Base-by-base conservation (phyloP, 2,329 filamentous ascomycete species). In the Xylariales sp. region DNA sequence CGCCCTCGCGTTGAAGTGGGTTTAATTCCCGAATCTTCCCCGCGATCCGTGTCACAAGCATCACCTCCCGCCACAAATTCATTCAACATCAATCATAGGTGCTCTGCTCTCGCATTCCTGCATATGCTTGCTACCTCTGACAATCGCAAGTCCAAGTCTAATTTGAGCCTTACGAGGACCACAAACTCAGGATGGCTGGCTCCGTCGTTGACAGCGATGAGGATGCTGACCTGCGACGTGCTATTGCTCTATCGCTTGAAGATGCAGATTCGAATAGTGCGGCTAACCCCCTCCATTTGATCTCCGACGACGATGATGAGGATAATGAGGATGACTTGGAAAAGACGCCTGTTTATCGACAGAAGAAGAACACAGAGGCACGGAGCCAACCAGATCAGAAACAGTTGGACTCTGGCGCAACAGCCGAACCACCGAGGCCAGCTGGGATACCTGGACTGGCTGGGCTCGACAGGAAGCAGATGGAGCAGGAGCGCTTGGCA, bases 401-500 rank as follows among this genome's bases (percentile, higher is more conserved):
- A 38, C 43, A 37, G 10, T 29, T 6, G 19, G 14, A 11, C 19
- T 27, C 13, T 33, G 18, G 28, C 19, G 32, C 32, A n/a, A 32
- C 25, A 8, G 43, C 15, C 30, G 41, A 13, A 18, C 39, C 6
- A 30, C 19, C 13, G 16, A 40, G 17, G 13, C 15, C 40, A 37
- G 11, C 50, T 57, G 30, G 42, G 15, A 43, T 53, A 14, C 21
- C 47, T 20, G 67, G 70, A 0, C 49, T 78, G 0, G 53, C 74
- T 5, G 73, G 74, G 4, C 61, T 95, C 2, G 76, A 95, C 63
- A 77, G 90, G 24, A 88, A 82, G 60, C 76, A 79, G 37, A 93
- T 95, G 88, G 91, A 96, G 59, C 71, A 81, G 51, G 88, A 94
- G 56, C 80, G 91, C 28, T 72, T 95, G 12, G 81, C 78, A 16